These are phyloP conservation scores for Heritiera fomes DNA, from an alignment of 345 rosid genomes.

Conservation along the genomic window DNA sequence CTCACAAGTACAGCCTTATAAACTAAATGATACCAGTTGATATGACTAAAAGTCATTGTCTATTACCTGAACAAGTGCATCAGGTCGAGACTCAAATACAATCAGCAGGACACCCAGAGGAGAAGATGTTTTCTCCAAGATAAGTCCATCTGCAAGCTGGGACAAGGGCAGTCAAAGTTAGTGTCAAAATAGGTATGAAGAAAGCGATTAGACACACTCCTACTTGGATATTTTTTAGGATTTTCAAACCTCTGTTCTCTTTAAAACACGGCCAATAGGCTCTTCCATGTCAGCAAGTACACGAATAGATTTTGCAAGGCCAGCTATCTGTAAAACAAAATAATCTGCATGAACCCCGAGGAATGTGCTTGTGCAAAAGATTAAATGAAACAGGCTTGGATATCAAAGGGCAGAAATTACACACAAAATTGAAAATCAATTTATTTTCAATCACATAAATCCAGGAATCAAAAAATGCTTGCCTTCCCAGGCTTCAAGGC, in stretches of 20 bases:
- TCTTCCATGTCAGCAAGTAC: constrained; percentile 62
- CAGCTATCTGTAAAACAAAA: constrained; percentile 37
- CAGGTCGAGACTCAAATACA: constrained; percentile 78
- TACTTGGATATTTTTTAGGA: neutral
- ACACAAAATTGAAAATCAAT: neutral
- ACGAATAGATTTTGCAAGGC: constrained; percentile 55
- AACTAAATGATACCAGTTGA: too few species aligned
- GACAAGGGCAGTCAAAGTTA: constrained; percentile 14
- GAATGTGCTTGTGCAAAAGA: neutral
- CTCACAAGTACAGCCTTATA: too few species aligned
- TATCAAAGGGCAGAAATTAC: neutral
- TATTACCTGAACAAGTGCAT: constrained; percentile 74
- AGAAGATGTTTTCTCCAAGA: constrained; percentile 67
- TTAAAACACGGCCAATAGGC: constrained; percentile 50
- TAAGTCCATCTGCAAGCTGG: constrained; percentile 72
- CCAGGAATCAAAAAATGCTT: constrained; percentile 26
- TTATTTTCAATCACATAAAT: neutral
- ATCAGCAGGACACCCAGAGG: constrained; percentile 72
- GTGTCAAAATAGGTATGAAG: neutral
- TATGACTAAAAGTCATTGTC: neutral
- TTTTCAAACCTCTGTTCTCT: constrained; percentile 51
- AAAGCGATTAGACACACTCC: neutral
- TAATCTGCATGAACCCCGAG: neutral
- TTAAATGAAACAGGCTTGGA: neutral
- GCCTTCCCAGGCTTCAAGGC: constrained; percentile 60